Evolutionary conservation across 1,139 yeast species (phyloP), one percentile per base, ranked within the genome.

Genomic region (Scheffersomyces illinoinensis): DNA sequence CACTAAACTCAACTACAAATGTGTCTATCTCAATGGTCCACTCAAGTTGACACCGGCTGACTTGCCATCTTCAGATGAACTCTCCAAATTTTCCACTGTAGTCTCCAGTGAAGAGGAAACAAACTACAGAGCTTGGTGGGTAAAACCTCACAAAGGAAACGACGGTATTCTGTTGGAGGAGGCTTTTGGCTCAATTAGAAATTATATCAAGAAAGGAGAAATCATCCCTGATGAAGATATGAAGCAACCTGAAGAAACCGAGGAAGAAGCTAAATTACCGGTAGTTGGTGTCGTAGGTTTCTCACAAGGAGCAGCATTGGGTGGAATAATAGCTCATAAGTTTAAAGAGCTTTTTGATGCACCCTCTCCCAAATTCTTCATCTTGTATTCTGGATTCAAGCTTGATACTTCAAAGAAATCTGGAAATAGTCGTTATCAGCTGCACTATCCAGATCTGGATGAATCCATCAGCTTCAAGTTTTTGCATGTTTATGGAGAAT

Each of bases 11-110:
- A 71, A 66, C 39, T 66, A 64, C 64, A 91, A 90, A 68, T 83
- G 93, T 39, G 85, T 89, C 14, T 93, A 90, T 71, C 75, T 92
- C 57, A 91, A 91, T 66, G 98, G 90, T 0, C 97, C 98, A 1
- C 75, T 85, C 6, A 74, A 77, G 46, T 75, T 93, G 52, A 81
- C 85, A 1, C 84, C 87, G 8, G 84, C 88, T 1, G 97, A 92
- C 64, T 74, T 91, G 60, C 96, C 96, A 1, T 68, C 79, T 10
- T 65, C 71, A n/a, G 82, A 78, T 59, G 69, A 64, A 76, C 86
- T 75, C 83, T 85, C 74, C 53, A 80, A 69, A 62, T 78, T 69
- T 65, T 73, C 71, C 50, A 69, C 81, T 0, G 71, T 69, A 5
- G 67, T 64, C 1, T 63, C 71, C 2, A 65, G 62, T 14, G 66